Percentiles rank a stretch among this genome's conserved stretches.
Evolutionary conservation across 495 filamentous ascomycete genomes (phyloP).

Genomic region (Tuber calosporum): DNA sequence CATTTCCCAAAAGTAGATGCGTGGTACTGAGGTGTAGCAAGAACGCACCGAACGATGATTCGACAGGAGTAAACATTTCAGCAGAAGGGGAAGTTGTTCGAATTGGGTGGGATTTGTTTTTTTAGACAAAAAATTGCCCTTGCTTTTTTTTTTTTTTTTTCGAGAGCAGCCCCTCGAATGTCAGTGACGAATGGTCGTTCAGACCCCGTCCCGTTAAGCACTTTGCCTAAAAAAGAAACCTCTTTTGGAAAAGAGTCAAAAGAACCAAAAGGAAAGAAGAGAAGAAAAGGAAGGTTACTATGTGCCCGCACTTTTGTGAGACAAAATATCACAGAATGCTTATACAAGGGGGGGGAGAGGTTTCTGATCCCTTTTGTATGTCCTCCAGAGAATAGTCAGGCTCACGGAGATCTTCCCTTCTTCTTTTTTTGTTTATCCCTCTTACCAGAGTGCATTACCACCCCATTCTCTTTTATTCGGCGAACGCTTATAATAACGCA

Average conservation of each 20-base stretch:
- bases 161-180: background rate
- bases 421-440: background rate
- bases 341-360: background rate
- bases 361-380: conserved; percentile 4
- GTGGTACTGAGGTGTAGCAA: conserved; percentile 52
- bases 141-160: background rate
- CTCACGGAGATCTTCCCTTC: background rate
- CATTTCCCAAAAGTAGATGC: conserved; percentile 52
- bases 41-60: conserved; percentile 52
- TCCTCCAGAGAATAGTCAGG: background rate
- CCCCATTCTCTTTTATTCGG: background rate
- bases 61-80: conserved; percentile 54
- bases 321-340: background rate
- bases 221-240: background rate
- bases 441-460: background rate
- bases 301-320: background rate
- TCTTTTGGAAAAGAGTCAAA: background rate
- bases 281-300: background rate
- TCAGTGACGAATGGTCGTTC: background rate
- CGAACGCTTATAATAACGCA: conserved; percentile 1
- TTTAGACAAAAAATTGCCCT: background rate
- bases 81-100: background rate
- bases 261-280: background rate
- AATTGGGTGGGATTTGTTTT: background rate
- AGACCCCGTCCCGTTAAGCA: background rate